Evolutionary conservation across 805 yeast genomes (phyloP), one percentile per base, ranked within the genome.

Genomic region (Candida piceae): DNA sequence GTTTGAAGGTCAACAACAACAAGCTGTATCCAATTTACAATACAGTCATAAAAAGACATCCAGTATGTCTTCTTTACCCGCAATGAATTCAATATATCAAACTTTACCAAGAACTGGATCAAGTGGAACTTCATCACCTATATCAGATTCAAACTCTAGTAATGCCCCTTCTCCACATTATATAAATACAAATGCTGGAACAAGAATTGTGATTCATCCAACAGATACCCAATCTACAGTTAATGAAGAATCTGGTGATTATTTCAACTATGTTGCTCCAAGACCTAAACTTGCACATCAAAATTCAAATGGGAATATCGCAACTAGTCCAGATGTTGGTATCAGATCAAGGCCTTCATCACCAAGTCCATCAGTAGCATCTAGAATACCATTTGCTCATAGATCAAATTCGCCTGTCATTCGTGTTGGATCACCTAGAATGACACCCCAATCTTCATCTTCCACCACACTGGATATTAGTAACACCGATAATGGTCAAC

Each of bases 241-340:
- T 2, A 34, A 21, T 6, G 41, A 18, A 35, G 40, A 47, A 16
- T 28, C 20, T 3, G 43, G 45, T n/a, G 60, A 55, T 31, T 55
- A 55, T 35, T 55, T 55, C 47, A 52, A 45, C 26, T 52, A 50
- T 33, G 42, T 45, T n/a, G 58, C 57, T 7, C 56, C 58, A 21
- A 38, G 57, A 31, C 57, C 57, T 12, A 34, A 37, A 9, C 24
- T 52, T 1, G 41, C 48, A 4, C 42, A 36, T 9, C 23, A 39
- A 7, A 8, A 29, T 6, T 49, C 53, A 6, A 23, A 33, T 6
- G 40, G 44, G 22, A 26, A 36, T 13, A 10, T 36, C 35, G 10
- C 15, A 29, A 15, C 41, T 41, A 12, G 33, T 13, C 32, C 31
- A 13, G 29, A 38, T 5, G 40, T 44, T 11, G 40, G 25, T 16